These are phyloP conservation scores for Talaromyces sp. DNA, from an alignment of 2,329 filamentous ascomycete species.

Conservation along the genomic window DNA sequence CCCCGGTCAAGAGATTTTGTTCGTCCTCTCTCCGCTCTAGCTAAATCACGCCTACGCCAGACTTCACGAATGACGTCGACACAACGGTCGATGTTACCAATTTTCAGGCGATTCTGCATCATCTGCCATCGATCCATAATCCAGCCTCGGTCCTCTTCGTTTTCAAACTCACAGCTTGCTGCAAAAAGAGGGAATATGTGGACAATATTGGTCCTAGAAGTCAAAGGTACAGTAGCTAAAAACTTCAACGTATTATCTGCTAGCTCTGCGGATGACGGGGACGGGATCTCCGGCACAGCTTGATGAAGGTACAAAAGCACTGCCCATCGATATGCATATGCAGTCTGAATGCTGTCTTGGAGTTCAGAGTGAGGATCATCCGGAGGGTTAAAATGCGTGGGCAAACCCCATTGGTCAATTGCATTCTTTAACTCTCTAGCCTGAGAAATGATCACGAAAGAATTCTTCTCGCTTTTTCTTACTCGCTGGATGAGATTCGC, in stretches of 20 bases:
- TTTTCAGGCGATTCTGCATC: constrained; percentile 59
- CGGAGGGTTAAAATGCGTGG: constrained; percentile 54
- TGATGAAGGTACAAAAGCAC: constrained; percentile 64
- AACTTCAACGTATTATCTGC: constrained; percentile 59
- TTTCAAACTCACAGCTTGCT: constrained; percentile 61
- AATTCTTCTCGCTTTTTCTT: constrained; percentile 51
- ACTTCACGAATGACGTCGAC: constrained; percentile 62
- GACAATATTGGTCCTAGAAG: constrained; percentile 60
- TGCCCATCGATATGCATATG: constrained; percentile 63
- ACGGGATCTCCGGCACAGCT: constrained; percentile 64
- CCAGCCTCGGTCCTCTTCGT: constrained; percentile 59
- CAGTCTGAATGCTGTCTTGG: constrained; percentile 62
- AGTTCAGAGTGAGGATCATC: constrained; percentile 61
- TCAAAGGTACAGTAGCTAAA: constrained; percentile 59
- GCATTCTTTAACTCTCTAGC: constrained; percentile 58
- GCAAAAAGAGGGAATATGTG: constrained; percentile 67
- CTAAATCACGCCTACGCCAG: constrained; percentile 59
- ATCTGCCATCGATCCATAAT: constrained; percentile 58
- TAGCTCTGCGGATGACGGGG: constrained; percentile 51
- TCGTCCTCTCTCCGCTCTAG: constrained; percentile 38
- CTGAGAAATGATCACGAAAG: constrained; percentile 57
- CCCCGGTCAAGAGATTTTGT: constrained; percentile 23
- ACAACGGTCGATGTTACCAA: constrained; percentile 64
- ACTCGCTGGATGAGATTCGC: constrained; percentile 63
- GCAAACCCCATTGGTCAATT: constrained; percentile 59